Base-by-base conservation (phyloP, 1,139 yeast species). In the Hyphopichia buzzinii region DNA sequence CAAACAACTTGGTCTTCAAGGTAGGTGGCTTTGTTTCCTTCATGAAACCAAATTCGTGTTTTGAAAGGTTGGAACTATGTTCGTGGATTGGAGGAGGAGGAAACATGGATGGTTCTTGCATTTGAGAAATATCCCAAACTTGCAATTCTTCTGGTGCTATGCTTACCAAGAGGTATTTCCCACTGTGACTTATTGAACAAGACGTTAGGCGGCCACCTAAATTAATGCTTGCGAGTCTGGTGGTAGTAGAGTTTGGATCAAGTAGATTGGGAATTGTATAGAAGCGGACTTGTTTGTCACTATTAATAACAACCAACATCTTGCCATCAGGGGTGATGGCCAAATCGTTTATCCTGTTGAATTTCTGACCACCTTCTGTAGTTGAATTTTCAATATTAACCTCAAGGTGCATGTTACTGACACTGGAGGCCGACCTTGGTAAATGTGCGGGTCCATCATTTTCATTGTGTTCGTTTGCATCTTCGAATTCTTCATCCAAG, bases 131-230 rank as follows among this genome's bases (percentile, higher is more conserved):
- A 49, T 85, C 84, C 94, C 95, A 88, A 6, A 88, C 64, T 50
- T 86, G 94, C 13, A 89, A 59, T 50, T 84, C 94, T 47, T 84
- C 89, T 0, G 89, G 85, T n/a, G 80, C 78, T 12, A 82, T 73
- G 48, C 80, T 84, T 24, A 87, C 69, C 27, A 88, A 57, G 4
- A 84, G 67, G 68, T 57, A 59, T 64, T 77, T 62, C 43, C 74
- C 74, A 47, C 57, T 60, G 12, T 55, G 51, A 8, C 72, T 64
- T 1, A 68, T 52, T 1, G 70, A 60, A 44, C 75, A 68, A 3
- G 74, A 67, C 0, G 73, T 67, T 27, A 69, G 48, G 30, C 70
- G 52, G 3, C 73, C 74, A 36, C 54, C 55, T 17, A 70, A 48
- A 12, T 52, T 59, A 12, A 70, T 54, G 31, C 62, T 55, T 0